These are phyloP conservation scores for Triangularia verruculosa DNA, from an alignment of 2,329 filamentous ascomycete species.

Conservation along the genomic window DNA sequence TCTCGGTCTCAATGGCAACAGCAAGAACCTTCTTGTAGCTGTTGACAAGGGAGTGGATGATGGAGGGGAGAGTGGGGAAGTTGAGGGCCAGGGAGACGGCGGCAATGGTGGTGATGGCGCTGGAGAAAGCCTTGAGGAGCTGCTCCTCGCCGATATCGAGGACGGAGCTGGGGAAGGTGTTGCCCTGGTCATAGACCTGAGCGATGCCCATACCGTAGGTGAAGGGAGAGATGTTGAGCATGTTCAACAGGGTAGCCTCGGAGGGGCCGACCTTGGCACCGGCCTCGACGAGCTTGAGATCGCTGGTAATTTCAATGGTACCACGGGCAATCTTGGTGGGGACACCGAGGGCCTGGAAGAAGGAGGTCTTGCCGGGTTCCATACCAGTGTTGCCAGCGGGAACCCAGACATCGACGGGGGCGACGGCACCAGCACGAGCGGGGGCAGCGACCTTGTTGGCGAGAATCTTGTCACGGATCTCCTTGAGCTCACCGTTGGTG, in stretches of 20 bases:
- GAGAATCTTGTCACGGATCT: conserved; percentile 88
- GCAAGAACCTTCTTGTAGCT: conserved; percentile 94
- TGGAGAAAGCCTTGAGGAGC: conserved; percentile 78
- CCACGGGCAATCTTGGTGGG: conserved; percentile 99
- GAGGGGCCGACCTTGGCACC: conserved; percentile 94
- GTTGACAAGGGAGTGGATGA: conserved; percentile 97
- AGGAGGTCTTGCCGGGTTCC: conserved; percentile 99
- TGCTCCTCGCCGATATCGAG: conserved; percentile 94
- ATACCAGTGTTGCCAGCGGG: conserved; percentile 99
- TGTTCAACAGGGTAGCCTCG: conserved; percentile 97
- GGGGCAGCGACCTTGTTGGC: conserved; percentile 96
- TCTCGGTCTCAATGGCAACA: conserved; percentile 85
- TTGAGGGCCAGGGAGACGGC: conserved; percentile 86
- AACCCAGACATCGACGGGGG: conserved; percentile 88
- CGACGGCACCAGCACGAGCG: conserved; percentile 95
- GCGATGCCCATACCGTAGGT: conserved; percentile 96
- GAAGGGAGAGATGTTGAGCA: conserved; percentile 99
- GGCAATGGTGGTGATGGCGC: conserved; percentile 83
- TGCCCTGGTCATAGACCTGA: conserved; percentile 97
- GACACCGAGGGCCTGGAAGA: conserved; percentile 99
- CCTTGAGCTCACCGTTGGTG: conserved; percentile 95
- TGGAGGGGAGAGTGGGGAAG: conserved; percentile 94
- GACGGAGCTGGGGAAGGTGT: conserved; percentile 81
- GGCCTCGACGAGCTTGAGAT: conserved; percentile 96
- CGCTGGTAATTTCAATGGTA: conserved; percentile 99